A percentile compares a stretch with the other conserved stretches of the same genome.
Evolutionary conservation across 352 stramenopile genomes (phyloP).

Genomic region (Elongisporangium undulatum): DNA sequence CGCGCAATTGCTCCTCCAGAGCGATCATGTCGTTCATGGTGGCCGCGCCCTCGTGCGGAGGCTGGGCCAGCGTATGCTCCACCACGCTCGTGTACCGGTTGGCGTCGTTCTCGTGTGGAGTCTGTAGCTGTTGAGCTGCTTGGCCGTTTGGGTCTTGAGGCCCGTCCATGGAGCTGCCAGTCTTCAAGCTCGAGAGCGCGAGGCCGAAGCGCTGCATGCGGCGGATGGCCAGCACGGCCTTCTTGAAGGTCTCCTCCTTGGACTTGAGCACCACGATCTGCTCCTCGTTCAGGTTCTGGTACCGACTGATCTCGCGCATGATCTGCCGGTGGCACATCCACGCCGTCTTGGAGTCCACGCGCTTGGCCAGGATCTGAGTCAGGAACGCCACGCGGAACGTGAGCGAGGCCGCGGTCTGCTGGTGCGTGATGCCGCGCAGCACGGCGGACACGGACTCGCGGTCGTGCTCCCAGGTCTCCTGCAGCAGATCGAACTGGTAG

Average conservation of each 20-base stretch:
- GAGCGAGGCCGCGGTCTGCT: slow-evolving; percentile 46
- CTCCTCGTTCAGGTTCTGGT: slow-evolving; percentile 58
- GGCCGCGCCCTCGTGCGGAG: slow-evolving; percentile 2
- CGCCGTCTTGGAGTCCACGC: slow-evolving; percentile 72
- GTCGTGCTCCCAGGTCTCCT: slow-evolving; percentile 67
- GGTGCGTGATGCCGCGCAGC: slow-evolving; percentile 54
- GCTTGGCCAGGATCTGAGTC: slow-evolving; percentile 50
- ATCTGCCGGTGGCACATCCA: slow-evolving; percentile 79
- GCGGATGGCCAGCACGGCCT: slow-evolving; percentile 54
- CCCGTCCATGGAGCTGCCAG: background rate
- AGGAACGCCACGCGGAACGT: slow-evolving; percentile 64
- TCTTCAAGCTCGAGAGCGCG: slow-evolving; percentile 6
- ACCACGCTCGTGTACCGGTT: slow-evolving; percentile 38
- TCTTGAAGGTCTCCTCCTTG: slow-evolving; percentile 73
- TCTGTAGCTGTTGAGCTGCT: background rate
- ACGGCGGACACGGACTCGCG: slow-evolving; percentile 37
- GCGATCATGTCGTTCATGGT: slow-evolving; percentile 27
- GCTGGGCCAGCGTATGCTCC: slow-evolving; percentile 17
- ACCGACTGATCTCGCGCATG: slow-evolving; percentile 69
- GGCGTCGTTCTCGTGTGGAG: slow-evolving; percentile 2
- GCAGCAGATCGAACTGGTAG: slow-evolving; percentile 69
- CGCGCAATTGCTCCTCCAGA: slow-evolving; percentile 58
- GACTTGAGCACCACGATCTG: slow-evolving; percentile 57
- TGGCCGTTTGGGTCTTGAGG: too few species aligned
- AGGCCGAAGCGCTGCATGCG: slow-evolving; percentile 35